Evolutionary conservation across 768 basidiomycete species (phyloP).

Genomic region (Leccinum rimulosum): DNA sequence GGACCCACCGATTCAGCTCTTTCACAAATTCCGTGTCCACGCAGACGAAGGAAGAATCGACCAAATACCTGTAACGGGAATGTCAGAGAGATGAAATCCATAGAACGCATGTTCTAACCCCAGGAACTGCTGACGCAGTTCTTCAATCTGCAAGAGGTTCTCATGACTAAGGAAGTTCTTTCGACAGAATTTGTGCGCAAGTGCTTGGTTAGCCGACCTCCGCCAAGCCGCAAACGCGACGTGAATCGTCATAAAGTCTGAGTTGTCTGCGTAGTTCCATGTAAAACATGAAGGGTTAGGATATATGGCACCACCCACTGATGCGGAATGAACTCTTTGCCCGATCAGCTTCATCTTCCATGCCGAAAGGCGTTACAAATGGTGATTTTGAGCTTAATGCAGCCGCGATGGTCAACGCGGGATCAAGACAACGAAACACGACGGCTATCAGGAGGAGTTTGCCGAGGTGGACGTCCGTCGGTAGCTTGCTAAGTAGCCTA

Average conservation of each 20-base stretch:
- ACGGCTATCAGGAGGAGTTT: constrained; percentile 88
- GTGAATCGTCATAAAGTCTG: constrained; percentile 92
- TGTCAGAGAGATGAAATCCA: constrained; percentile 3
- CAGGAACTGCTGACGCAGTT: constrained; percentile 87
- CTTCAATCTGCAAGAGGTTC: constrained; percentile 96
- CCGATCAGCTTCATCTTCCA: constrained; percentile 81
- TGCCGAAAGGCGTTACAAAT: constrained; percentile 85
- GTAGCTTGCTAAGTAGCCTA: constrained; percentile 82
- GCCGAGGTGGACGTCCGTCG: constrained; percentile 93
- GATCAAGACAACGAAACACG: constrained; percentile 87
- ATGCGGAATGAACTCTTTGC: constrained; percentile 78
- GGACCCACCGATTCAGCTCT: constrained; percentile 62
- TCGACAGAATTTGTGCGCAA: constrained; percentile 75
- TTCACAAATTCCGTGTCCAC: constrained; percentile 62
- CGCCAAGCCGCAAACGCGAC: constrained; percentile 90
- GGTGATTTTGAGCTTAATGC: constrained; percentile 91
- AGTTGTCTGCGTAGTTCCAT: constrained; percentile 60
- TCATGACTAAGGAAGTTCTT: constrained; percentile 82
- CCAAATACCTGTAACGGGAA: constrained; percentile 58
- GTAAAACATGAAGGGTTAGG: not conserved
- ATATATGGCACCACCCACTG: constrained; percentile 43
- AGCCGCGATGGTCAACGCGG: constrained; percentile 95
- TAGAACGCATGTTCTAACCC: constrained; percentile 41
- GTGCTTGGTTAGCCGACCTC: constrained; percentile 56
- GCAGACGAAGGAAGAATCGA: constrained; percentile 83